These are phyloP conservation scores for Erysimum cheiranthoides DNA, from an alignment of 345 rosid species.

Conservation along the genomic window DNA sequence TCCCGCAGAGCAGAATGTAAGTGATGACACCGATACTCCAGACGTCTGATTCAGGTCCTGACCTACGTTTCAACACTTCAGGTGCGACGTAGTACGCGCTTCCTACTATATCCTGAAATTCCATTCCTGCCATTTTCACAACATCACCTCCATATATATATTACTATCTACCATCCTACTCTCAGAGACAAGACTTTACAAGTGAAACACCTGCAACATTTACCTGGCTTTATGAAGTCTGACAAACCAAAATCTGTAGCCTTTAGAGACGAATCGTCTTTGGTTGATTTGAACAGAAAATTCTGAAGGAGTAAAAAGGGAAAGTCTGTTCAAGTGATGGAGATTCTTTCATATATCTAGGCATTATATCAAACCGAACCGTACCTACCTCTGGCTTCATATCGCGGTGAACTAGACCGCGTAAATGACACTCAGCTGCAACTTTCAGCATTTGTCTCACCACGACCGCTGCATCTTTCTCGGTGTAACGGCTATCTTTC, in stretches of 20 bases:
- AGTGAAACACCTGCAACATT: constrained; percentile 14
- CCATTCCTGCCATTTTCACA: constrained; percentile 61
- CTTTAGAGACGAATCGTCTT: constrained; percentile 71
- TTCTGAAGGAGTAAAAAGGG: constrained; percentile 54
- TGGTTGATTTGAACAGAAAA: constrained; percentile 81
- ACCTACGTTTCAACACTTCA: constrained; percentile 81
- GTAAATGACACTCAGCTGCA: constrained; percentile 89
- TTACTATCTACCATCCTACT: background rate
- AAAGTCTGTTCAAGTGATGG: background rate
- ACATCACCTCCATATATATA: background rate
- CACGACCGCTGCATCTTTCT: constrained; percentile 82
- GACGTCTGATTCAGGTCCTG: constrained; percentile 94
- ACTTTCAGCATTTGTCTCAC: constrained; percentile 88
- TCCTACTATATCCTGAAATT: constrained; percentile 81
- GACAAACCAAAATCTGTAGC: constrained; percentile 97
- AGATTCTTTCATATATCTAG: background rate
- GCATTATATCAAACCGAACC: background rate
- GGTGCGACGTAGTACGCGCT: constrained; percentile 95
- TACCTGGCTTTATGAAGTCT: constrained; percentile 87
- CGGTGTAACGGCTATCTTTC: constrained; percentile 75
- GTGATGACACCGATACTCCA: constrained; percentile 97
- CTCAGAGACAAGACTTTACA: background rate
- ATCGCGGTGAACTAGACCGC: constrained; percentile 89
- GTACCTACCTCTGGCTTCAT: constrained; percentile 89
- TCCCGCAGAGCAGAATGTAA: constrained; percentile 85